Evolutionary conservation across 345 rosid species (phyloP).

Genomic region (Arabidopsis arenosa): DNA sequence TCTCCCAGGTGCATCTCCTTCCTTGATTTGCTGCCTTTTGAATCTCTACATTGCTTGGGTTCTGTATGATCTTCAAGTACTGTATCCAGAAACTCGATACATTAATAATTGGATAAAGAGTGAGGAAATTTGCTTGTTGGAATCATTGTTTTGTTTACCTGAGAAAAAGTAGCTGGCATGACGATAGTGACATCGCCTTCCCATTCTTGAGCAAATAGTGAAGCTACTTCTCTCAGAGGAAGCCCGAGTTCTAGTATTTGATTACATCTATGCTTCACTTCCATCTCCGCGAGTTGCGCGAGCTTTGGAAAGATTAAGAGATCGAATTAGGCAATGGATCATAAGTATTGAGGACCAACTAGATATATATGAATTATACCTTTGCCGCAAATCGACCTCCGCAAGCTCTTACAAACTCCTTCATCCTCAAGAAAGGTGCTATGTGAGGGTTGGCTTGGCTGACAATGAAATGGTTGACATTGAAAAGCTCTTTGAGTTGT

Average conservation of each 20-base stretch:
- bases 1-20: slow-evolving; percentile 99
- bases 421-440: slow-evolving; percentile 80
- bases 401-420: slow-evolving; percentile 78
- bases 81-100: slow-evolving; percentile 37
- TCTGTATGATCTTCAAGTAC: slow-evolving; percentile 89
- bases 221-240: slow-evolving; percentile 88
- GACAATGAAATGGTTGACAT: slow-evolving; percentile 95
- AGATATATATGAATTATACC: slow-evolving; percentile 51
- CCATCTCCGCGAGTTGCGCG: slow-evolving; percentile 90
- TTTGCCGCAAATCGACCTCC: slow-evolving; percentile 96
- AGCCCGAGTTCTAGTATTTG: slow-evolving; percentile 87
- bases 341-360: slow-evolving; percentile 6
- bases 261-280: slow-evolving; percentile 90
- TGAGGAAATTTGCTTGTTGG: neutral
- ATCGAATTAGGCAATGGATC: neutral
- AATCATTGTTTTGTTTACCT: slow-evolving; percentile 53
- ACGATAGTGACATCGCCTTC: slow-evolving; percentile 98
- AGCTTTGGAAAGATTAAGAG: slow-evolving; percentile 50
- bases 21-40: slow-evolving; percentile 91
- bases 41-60: slow-evolving; percentile 74
- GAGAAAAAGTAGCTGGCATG: slow-evolving; percentile 93
- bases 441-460: slow-evolving; percentile 99
- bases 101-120: slow-evolving; percentile 6
- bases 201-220: slow-evolving; percentile 96
- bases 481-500: slow-evolving; percentile 93